Evolutionary conservation across 331 rosid genomes (phyloP), one percentile per base, ranked within the genome.

Genomic region (Rosa hybrid): DNA sequence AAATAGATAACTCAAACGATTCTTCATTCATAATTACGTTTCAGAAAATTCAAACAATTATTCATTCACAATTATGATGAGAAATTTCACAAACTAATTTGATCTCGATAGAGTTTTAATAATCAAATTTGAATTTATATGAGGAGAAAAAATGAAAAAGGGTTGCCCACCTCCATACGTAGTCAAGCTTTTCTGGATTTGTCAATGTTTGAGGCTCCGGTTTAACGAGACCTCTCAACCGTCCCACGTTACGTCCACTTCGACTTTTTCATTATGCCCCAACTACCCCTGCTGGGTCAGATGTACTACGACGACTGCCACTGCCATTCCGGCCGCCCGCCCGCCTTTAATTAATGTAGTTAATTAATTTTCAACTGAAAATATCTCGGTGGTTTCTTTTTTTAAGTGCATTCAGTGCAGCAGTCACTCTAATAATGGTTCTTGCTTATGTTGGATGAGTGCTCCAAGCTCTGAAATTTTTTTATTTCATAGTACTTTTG

Each of bases 121-220:
- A 6, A 54, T 34, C 38, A 34, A 34, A 25, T 62, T 25, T 3
- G 4, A 23, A 0, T 62, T 25, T 78, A 59, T 17, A 2, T 0
- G 5, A 27, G 30, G 54, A 46, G 9, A 14, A 70, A 12, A 6
- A 74, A 76, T 54, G 25, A 59, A 27, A 42, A 21, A 0, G 76
- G 50, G 88, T 76, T 88, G 75, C 87, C 94, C 88, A 27, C 78
- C 81, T 83, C 87, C 85, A 59, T 75, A 88, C 92, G 90, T 84
- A 86, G 82, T 83, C 85, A 23, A 78, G 68, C 83, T 74, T 49
- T 70, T 79, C 27, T 62, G 49, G 72, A 68, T 64, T 79, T 76
- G 88, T 90, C 92, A 90, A 90, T 81, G 86, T 88, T 85, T 82
- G 91, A 82, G 86, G 90, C 90, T 88, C 89, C 77, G 8, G 83